phyloP scores from a whole-genome alignment of 2,329 filamentous ascomycete species.

The Shiraia sp. region DNA sequence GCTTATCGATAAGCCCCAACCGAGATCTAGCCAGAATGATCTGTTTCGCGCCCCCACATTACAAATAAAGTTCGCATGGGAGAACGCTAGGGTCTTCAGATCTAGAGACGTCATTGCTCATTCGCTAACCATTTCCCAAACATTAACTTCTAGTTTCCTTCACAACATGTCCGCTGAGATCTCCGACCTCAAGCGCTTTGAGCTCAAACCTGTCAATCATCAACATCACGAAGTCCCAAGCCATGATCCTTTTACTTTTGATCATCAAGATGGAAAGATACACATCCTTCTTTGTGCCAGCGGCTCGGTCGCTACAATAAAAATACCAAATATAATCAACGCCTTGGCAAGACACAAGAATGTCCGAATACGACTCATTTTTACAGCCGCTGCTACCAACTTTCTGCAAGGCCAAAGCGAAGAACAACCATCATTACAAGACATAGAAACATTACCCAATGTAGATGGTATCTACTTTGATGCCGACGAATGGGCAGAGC shows the following conservation, averaged over 20 bases:
- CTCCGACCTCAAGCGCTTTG: constrained; percentile 30
- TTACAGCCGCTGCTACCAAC: constrained; percentile 72
- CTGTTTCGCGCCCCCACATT: too few relatives aligned
- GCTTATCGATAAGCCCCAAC: too few relatives aligned
- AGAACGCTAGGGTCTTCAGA: too few relatives aligned
- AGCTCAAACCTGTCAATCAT: constrained; percentile 30
- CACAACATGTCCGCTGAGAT: constrained; percentile 29
- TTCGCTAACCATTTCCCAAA: constrained; percentile 1
- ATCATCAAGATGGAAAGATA: constrained; percentile 39
- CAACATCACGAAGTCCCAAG: constrained; percentile 21
- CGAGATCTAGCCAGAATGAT: too few relatives aligned
- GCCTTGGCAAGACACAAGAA: constrained; percentile 58
- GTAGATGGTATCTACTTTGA: constrained; percentile 84
- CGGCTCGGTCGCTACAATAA: constrained; percentile 86
- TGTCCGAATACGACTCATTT: constrained; percentile 81
- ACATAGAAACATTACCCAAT: constrained; percentile 64
- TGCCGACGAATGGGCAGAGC: constrained; percentile 79
- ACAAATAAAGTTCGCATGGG: too few relatives aligned
- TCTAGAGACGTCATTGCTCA: constrained; percentile 13
- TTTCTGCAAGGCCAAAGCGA: constrained; percentile 76
- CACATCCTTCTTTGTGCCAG: constrained; percentile 69
- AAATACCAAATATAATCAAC: constrained; percentile 58
- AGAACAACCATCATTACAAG: constrained; percentile 73
- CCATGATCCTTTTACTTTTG: constrained; percentile 25
- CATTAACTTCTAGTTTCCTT: constrained; percentile 4